Conservation (phyloP, 805 yeast species). For the Zygotorulaspora florentina region DNA sequence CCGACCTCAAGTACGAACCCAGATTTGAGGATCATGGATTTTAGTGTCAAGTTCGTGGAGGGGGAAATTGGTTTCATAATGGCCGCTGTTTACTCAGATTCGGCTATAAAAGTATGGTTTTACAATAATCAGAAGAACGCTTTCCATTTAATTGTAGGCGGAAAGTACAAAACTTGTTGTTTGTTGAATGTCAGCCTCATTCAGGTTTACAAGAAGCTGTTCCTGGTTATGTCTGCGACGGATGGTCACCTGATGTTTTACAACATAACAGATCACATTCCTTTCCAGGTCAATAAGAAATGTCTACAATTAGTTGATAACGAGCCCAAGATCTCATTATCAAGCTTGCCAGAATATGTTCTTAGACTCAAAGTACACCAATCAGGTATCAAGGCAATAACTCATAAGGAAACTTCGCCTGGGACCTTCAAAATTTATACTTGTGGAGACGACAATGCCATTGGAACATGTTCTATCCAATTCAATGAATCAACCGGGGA, state of each 20-base stretch:
- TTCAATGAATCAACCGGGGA: slow-evolving; percentile 19
- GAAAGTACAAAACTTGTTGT: slow-evolving; percentile 70
- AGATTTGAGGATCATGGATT: slow-evolving; percentile 88
- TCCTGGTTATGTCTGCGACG: slow-evolving; percentile 62
- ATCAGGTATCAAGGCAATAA: slow-evolving; percentile 73
- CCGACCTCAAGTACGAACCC: slow-evolving; percentile 59
- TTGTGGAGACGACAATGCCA: slow-evolving; percentile 92
- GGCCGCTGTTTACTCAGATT: slow-evolving; percentile 80
- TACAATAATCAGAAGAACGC: slow-evolving; percentile 37
- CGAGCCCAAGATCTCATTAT: not conserved
- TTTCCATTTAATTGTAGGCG: slow-evolving; percentile 45
- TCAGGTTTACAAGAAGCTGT: slow-evolving; percentile 25
- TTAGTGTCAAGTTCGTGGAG: slow-evolving; percentile 47
- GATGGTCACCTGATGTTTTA: slow-evolving; percentile 75
- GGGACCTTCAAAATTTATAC: slow-evolving; percentile 44
- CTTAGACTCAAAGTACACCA: slow-evolving; percentile 64
- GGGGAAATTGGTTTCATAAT: slow-evolving; percentile 32
- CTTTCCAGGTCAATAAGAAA: slow-evolving; percentile 15
- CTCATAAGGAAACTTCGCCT: slow-evolving; percentile 19
- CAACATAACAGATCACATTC: slow-evolving; percentile 40
- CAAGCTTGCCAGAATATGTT: slow-evolving; percentile 10
- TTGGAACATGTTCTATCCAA: slow-evolving; percentile 42
- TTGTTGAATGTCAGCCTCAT: slow-evolving; percentile 58
- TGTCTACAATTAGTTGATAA: slow-evolving; percentile 7
- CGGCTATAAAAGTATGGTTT: slow-evolving; percentile 63